Base-by-base conservation (phyloP, 495 filamentous ascomycete species). In the Sabuloglossum arenarium region DNA sequence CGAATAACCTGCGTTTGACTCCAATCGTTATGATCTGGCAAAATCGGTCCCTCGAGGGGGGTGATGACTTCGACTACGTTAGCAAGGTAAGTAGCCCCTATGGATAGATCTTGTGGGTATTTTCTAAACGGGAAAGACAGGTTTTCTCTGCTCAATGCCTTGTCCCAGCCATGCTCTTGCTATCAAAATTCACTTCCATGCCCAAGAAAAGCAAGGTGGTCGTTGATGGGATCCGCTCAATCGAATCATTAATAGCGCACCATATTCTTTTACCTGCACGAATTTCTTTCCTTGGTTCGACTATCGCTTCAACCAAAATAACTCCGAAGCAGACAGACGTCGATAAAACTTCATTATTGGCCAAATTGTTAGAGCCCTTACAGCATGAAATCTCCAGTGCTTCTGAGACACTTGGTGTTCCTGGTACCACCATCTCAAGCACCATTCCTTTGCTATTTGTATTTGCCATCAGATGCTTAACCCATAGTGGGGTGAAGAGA, bases 181-280 rank as follows among this genome's bases (percentile, higher is more conserved):
- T 68, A 23, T 37, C 50, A 6, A 28, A 46, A 21, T 57, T 51
- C 16, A 27, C 56, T 14, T 59, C 14, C 45, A 52, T 31, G 10
- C 57, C 23, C 54, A 46, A 24, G 5, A 21, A 59, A 6, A 25
- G 19, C 16, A 50, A 55, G 14, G 30, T 31, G 21, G 14, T 45
- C 45, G 1, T 11, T 43, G 50, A 57, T 12, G 53, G 10, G 54
- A 57, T 45, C 31, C 60, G 52, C 62, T 70, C 49, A 9, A 62
- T 93, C 3, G 79, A 85, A 56, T 73, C 73, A 1, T 70, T 88
- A 21, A 62, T 88, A 54, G 75, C 78, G n/a, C 73, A 75, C 28
- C 81, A 87, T 68, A 71, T 93, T 30, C 72, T 93, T 21, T 67
- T 81, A 1, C 86, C 85, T 3, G 76, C 79, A 68, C 70, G 2